A percentile compares a stretch with the other conserved stretches of the same genome.
phyloP scores from a whole-genome alignment of 1,284 basidiomycete species.

The Lentinula novae-zelandiae region DNA sequence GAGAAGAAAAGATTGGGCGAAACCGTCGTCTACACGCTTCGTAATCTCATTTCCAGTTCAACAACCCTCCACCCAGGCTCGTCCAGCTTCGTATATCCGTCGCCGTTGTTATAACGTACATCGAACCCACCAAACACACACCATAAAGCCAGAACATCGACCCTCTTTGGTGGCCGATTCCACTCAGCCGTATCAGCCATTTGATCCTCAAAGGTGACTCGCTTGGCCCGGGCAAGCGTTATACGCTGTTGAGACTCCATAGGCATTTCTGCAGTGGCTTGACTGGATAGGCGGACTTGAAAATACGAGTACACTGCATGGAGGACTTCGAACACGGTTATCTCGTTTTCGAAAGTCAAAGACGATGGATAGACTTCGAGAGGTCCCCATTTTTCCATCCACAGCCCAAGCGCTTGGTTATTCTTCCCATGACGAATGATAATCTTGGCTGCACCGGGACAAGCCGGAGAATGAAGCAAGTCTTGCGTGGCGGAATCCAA shows the following conservation, averaged over 20 bases:
- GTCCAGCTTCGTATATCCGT: neutral
- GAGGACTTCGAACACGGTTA: conserved; percentile 4
- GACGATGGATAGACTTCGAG: conserved; percentile 1
- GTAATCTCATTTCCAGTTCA: neutral
- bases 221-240: neutral
- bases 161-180: conserved; percentile 1
- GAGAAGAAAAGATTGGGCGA: neutral
- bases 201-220: neutral
- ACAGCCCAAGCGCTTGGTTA: neutral
- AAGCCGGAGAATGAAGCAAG: neutral
- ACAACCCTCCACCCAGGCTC: conserved; percentile 5
- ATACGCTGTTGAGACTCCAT: neutral
- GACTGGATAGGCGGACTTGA: neutral
- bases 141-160: conserved; percentile 3
- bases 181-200: neutral
- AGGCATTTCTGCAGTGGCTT: neutral
- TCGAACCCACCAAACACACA: neutral
- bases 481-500: neutral
- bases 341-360: neutral
- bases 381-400: conserved; percentile 6
- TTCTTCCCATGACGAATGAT: neutral
- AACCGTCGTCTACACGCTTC: neutral
- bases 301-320: neutral
- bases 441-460: conserved; percentile 2
- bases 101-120: neutral